Evolutionary conservation across 441 rosid species (phyloP), one percentile per base, ranked within the genome.

Genomic region (Viola pubescens): DNA sequence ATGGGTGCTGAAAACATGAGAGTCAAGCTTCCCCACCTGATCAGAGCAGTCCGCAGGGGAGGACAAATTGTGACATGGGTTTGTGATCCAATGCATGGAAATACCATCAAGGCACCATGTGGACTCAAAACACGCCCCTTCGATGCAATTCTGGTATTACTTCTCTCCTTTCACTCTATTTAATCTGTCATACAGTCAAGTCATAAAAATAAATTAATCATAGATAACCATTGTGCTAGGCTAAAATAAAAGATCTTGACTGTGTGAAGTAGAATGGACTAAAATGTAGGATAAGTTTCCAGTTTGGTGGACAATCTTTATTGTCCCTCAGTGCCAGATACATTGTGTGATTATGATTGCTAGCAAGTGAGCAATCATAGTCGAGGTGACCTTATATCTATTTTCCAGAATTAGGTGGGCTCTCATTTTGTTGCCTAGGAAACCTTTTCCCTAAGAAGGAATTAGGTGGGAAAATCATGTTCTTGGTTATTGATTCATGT

Each of bases 1-100:
- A 86, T 86, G 94, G 97, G 97, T 48, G 97, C 97, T 0, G 94
- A 89, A 72, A 89, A 87, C 75, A 78, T 83, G 90, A 89, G 90
- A 61, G 92, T 87, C 7, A 89, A 83, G 81, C 81, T 89, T 64
- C 89, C 92, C 3, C 86, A 83, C 63, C 69, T 89, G 66, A 74
- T 87, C 75, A 81, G 88, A 67, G 88, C 95, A 10, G 87, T 87
- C 7, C 82, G 95, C 10, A 59, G 76, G 48, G 84, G 88, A 13
- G 97, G 90, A 53, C 90, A 79, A 67, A 73, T 87, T 34, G 95
- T 89, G 64, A 85, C 95, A 59, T 89, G 95, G 97, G 92, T 89
- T 52, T 75, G 82, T 13, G 97, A 89, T 75, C 97, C 97, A 9
- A 83, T 86, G 89, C 94, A 89, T 11, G 96, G 94, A 54, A 86